A percentile compares a stretch with the other conserved stretches of the same genome.
These are phyloP conservation scores for Metschnikowia koreensis DNA, from an alignment of 805 yeast species.

Conservation along the genomic window DNA sequence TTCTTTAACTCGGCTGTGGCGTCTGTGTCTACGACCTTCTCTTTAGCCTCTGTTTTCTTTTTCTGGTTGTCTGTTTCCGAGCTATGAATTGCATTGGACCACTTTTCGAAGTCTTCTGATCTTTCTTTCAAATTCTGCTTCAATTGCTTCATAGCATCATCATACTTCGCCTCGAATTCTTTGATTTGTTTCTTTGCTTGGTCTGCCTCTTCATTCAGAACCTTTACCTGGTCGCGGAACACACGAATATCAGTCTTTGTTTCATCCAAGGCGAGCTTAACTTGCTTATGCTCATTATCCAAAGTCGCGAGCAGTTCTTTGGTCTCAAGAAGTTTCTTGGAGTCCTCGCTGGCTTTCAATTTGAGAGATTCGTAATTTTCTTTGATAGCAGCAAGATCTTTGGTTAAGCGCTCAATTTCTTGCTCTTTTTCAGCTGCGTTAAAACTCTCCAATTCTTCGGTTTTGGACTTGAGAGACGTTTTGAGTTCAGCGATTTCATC, in stretches of 20 bases:
- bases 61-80: no score
- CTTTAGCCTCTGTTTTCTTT: background rate
- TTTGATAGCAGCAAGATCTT: slow-evolving; percentile 1
- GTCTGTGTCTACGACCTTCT: background rate
- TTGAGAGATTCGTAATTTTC: slow-evolving; percentile 1
- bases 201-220: background rate
- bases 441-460: slow-evolving; percentile 3
- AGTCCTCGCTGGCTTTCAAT: background rate
- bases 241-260: slow-evolving; percentile 5
- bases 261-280: slow-evolving; percentile 1
- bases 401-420: slow-evolving; percentile 3
- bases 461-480: slow-evolving; percentile 1
- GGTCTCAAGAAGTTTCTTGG: slow-evolving; percentile 2
- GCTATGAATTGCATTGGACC: slow-evolving; percentile 1
- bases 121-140: slow-evolving; percentile 4
- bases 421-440: slow-evolving; percentile 5
- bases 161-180: background rate
- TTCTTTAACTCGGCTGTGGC: background rate
- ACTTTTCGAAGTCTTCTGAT: slow-evolving; percentile 4
- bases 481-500: slow-evolving; percentile 1
- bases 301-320: background rate
- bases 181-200: background rate
- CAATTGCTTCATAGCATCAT: slow-evolving; percentile 6
- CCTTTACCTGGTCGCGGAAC: slow-evolving; percentile 8
- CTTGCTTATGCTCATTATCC: slow-evolving; percentile 6